A percentile compares a stretch with the other conserved stretches of the same genome.
Evolutionary conservation across 1,284 basidiomycete genomes (phyloP).

Genomic region (Ceratobasidium sp.): DNA sequence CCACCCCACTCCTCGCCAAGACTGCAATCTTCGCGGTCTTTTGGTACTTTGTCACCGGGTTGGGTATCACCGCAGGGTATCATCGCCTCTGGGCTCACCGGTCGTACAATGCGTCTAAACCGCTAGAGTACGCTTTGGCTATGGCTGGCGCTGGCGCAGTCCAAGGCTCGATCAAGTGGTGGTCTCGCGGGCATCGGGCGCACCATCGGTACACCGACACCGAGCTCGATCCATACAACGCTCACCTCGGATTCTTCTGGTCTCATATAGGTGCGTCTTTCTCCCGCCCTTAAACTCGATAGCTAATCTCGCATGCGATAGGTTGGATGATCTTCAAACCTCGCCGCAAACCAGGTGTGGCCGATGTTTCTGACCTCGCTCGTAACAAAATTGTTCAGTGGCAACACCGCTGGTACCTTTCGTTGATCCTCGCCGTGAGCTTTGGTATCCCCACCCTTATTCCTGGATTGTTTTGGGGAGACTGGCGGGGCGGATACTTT

Average conservation of each 20-base stretch:
- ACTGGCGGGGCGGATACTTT: conserved; percentile 84
- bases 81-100: conserved; percentile 94
- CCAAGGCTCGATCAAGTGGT: conserved; percentile 93
- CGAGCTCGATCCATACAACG: conserved; percentile 92
- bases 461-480: conserved; percentile 84
- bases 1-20: conserved; percentile 69
- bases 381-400: conserved; percentile 82
- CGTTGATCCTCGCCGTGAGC: conserved; percentile 76
- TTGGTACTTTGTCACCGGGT: conserved; percentile 88
- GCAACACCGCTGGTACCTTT: conserved; percentile 86
- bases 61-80: conserved; percentile 80
- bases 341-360: conserved; percentile 84
- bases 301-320: no score
- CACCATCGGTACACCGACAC: conserved; percentile 96
- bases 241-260: conserved; percentile 81
- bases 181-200: conserved; percentile 90
- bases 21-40: conserved; percentile 76
- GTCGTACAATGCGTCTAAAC: conserved; percentile 85
- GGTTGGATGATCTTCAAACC: conserved; percentile 96
- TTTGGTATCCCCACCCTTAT: conserved; percentile 80
- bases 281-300: conserved; percentile 65
- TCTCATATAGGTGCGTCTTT: conserved; percentile 72
- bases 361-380: conserved; percentile 87
- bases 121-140: conserved; percentile 82
- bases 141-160: conserved; percentile 85